Evolutionary conservation across 352 stramenopile species (phyloP).

Genomic region (Discostella stelligera): DNA sequence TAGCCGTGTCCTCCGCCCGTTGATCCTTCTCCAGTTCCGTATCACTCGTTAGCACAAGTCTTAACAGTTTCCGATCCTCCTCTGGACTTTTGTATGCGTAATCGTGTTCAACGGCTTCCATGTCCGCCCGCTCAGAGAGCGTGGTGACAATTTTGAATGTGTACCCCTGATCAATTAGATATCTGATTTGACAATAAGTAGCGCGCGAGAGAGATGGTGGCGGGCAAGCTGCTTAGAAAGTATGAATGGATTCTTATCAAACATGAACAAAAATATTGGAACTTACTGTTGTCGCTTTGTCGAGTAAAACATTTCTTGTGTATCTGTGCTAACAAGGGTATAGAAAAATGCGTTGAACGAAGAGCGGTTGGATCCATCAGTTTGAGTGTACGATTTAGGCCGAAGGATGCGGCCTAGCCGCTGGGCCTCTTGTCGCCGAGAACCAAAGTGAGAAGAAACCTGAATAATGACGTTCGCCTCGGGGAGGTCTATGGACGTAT

Average conservation of each 20-base stretch:
- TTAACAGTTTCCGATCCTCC: slow-evolving; percentile 77
- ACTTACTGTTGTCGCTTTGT: slow-evolving; percentile 98
- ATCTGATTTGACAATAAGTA: too few species aligned
- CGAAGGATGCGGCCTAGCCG: slow-evolving; percentile 98
- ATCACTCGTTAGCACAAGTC: slow-evolving; percentile 69
- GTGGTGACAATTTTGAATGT: slow-evolving; percentile 99
- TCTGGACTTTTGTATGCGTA: slow-evolving; percentile 77
- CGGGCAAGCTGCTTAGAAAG: too few species aligned
- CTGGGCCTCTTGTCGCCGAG: slow-evolving; percentile 98
- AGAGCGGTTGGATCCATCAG: slow-evolving; percentile 84
- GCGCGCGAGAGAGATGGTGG: too few species aligned
- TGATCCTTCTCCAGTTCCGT: slow-evolving; percentile 78
- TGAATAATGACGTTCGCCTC: slow-evolving; percentile 99
- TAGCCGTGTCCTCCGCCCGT: slow-evolving; percentile 75
- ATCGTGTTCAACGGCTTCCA: slow-evolving; percentile 64
- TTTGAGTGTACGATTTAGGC: slow-evolving; percentile 90
- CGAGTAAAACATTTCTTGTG: slow-evolving; percentile 99
- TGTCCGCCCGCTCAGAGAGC: slow-evolving; percentile 81
- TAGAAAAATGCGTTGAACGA: slow-evolving; percentile 99
- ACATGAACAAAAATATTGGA: slow-evolving; percentile 81
- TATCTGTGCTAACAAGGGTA: slow-evolving; percentile 98
- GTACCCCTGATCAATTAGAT: slow-evolving; percentile 93
- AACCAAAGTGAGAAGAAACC: slow-evolving; percentile 97
- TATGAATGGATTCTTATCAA: too few species aligned
- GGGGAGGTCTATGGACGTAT: slow-evolving; percentile 99